Evolutionary conservation across 1,284 basidiomycete species (phyloP), one percentile per base, ranked within the genome.

Genomic region (Spongiforma sp.): DNA sequence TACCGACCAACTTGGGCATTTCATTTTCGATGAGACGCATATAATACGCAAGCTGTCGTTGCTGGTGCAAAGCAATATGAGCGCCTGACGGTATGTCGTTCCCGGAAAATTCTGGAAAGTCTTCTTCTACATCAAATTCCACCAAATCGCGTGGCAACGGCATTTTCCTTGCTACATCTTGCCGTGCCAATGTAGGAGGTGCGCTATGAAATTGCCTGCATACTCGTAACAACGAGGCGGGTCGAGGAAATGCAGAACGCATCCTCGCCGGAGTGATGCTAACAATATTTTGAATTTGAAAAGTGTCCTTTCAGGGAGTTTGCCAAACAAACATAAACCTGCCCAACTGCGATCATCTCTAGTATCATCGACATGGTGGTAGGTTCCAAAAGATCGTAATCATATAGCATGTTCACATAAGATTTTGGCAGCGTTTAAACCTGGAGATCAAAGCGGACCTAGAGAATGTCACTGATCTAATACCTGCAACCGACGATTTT

Each of bases 1-100:
- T 72, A 95, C 94, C 90, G 68, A 91, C 88, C 43, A 96, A 85
- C 70, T 90, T 87, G 24, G 89, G 89, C 82, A 93, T 87, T 77
- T 96, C 94, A 67, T 91, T 87, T 75, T 94, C 93, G 66, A 95
- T 93, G 69, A 94, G 83, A 59, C 92, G 84, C 74, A 95, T 80
- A 70, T 95, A 92, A 68, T 90, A 84, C 55, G 94, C 79, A 57
- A 85, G 78, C 69, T 90, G 84, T 37, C 93, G 84, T 67, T 94
- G 86, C 71, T 92, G 85, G 65, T 87, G 83, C 57, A 95, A 78
- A 65, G 88, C 83, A 33, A 89, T 70, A 79, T 93, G 91, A 11
- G 89, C 93, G 37, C 83, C 81, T 32, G 88, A 82, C 11, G 89
- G 85, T 43, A 89, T 82, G 72, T 93, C 93, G 64, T 86, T 80